Evolutionary conservation across 768 basidiomycete genomes (phyloP).

Genomic region (Kwoniella mangroviensis): DNA sequence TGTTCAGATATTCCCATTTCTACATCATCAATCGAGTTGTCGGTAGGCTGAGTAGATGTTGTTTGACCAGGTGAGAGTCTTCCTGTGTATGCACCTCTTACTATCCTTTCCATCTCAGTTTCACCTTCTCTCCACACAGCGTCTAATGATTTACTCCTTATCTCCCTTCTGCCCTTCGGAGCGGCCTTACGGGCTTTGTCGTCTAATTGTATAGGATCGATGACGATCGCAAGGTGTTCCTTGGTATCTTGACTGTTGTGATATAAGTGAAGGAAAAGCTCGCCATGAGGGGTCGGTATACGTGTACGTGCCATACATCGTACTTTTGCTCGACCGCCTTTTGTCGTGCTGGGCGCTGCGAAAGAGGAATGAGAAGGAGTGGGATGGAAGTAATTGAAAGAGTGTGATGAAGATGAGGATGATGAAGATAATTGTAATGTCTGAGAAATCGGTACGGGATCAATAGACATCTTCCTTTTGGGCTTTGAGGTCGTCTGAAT

Average conservation of each 20-base stretch:
- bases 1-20: conserved; percentile 42
- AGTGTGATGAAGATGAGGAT: conserved; percentile 34
- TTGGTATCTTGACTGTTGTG: conserved; percentile 88
- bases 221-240: conserved; percentile 93
- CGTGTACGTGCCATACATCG: conserved; percentile 96
- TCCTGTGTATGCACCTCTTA: conserved; percentile 91
- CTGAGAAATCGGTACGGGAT: conserved; percentile 46
- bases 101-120: conserved; percentile 90
- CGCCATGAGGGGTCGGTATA: conserved; percentile 93
- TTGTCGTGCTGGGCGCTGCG: neutral
- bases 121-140: conserved; percentile 80
- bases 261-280: conserved; percentile 90
- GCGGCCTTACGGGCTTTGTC: conserved; percentile 32
- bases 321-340: conserved; percentile 64
- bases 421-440: conserved; percentile 41
- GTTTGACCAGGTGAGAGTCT: conserved; percentile 58
- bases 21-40: neutral
- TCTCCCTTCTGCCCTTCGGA: conserved; percentile 62
- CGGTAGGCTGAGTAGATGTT: conserved; percentile 11
- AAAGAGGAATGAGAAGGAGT: conserved; percentile 10
- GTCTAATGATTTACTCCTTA: conserved; percentile 81
- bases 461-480: conserved; percentile 51
- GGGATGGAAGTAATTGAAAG: conserved; percentile 26
- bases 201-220: conserved; percentile 84
- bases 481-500: conserved; percentile 16